These are phyloP conservation scores for Crotalaria pallida DNA, from an alignment of 306 rosid species.

Conservation along the genomic window DNA sequence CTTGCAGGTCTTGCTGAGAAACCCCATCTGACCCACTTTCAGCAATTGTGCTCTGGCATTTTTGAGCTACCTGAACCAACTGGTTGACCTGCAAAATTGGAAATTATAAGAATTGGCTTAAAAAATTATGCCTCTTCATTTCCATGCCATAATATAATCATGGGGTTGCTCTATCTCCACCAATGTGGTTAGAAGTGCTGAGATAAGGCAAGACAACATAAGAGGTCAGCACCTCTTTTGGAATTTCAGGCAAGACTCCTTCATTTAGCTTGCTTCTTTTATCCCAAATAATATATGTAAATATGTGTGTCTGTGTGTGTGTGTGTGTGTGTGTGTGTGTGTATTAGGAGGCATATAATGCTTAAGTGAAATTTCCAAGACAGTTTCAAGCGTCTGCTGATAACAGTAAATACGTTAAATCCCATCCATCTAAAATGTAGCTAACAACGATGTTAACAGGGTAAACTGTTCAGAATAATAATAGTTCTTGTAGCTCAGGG, in stretches of 20 bases:
- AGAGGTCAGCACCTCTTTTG: neutral
- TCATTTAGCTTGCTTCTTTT: neutral
- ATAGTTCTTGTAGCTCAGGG: neutral
- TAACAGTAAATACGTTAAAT: neutral
- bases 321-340: neutral
- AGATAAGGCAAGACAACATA: neutral
- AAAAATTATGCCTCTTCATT: neutral
- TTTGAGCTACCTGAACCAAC: constrained; percentile 86
- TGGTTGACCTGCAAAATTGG: constrained; percentile 68
- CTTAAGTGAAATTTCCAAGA: neutral
- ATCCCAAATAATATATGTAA: neutral
- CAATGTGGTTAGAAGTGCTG: neutral
- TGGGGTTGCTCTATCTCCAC: neutral
- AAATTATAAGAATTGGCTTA: constrained; percentile 8
- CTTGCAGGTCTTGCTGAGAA: constrained; percentile 84
- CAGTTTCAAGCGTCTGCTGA: neutral
- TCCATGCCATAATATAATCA: neutral
- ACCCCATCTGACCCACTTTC: constrained; percentile 90
- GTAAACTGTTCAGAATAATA: neutral
- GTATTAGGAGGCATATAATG: neutral
- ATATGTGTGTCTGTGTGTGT: neutral
- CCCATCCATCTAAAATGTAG: neutral
- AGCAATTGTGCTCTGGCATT: constrained; percentile 76
- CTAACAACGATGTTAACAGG: neutral
- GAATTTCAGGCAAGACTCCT: neutral